phyloP scores from a whole-genome alignment of 441 rosid species.

The Brassica hybrid region DNA sequence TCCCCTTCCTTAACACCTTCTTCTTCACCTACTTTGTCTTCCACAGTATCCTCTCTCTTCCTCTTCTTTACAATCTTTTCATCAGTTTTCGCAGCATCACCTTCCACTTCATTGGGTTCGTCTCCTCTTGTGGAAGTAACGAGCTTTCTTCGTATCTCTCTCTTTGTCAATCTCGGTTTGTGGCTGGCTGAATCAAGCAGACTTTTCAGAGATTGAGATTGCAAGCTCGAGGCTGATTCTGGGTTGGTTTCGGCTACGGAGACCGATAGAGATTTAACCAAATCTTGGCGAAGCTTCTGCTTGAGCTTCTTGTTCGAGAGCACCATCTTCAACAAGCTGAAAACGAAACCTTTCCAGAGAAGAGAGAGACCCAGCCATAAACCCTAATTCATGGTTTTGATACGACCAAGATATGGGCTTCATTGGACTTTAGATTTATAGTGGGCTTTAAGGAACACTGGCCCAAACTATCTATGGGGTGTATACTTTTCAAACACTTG shows the following conservation, averaged over 20 bases:
- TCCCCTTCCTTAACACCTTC: slow-evolving; percentile 35
- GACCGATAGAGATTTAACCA: slow-evolving; percentile 47
- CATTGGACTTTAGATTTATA: slow-evolving; percentile 26
- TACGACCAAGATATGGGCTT: slow-evolving; percentile 3
- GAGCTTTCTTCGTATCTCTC: slow-evolving; percentile 65
- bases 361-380: too few species aligned
- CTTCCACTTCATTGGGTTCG: slow-evolving; percentile 19
- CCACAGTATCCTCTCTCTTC: slow-evolving; percentile 47
- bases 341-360: slow-evolving; percentile 12
- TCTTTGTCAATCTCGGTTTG: slow-evolving; percentile 75
- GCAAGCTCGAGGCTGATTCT: slow-evolving; percentile 39
- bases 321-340: slow-evolving; percentile 58
- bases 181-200: slow-evolving; percentile 62
- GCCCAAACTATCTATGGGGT: neutral
- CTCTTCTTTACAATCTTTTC: slow-evolving; percentile 42
- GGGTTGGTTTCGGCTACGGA: slow-evolving; percentile 34
- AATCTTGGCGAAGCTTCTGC: slow-evolving; percentile 65
- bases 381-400: slow-evolving; percentile 30
- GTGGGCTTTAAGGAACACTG: neutral
- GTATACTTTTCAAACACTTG: neutral
- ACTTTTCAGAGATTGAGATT: slow-evolving; percentile 54
- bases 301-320: slow-evolving; percentile 93
- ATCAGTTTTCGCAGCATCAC: slow-evolving; percentile 29
- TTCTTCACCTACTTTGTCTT: slow-evolving; percentile 28
- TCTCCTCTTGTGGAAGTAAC: slow-evolving; percentile 40